Base-by-base conservation (phyloP, 768 basidiomycete genomes). In the Boletus insuetus region DNA sequence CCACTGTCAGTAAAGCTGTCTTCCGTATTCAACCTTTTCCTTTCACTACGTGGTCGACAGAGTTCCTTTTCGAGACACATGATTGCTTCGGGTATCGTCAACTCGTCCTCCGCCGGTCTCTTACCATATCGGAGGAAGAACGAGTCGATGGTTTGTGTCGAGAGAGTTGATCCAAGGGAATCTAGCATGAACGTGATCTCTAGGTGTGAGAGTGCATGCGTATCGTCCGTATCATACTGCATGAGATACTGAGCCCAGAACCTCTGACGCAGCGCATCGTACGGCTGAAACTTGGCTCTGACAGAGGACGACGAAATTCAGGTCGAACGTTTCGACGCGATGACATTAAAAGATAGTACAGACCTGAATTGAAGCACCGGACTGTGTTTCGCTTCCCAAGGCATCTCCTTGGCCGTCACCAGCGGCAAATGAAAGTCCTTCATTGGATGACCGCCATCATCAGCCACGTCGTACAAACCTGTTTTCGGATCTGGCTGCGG, bases 141-240 rank as follows among this genome's bases (percentile, higher is more conserved):
- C 14, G 80, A 79, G 61, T 88, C 80, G 54, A 97, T 76, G 2
- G 96, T 98, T 42, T 83, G 76, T 0, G 71, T 73, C 8, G 89
- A 89, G 46, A 98, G 82, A 0, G 96, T 98, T 4, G 94, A 97
- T 6, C 94, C 94, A 37, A 99, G 85, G 2, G 95, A 96, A 74
- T 98, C 96, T 41, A 99, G 86, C 91, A 98, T 94, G 12, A 91
- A 91, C 0, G 89, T 91, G 32, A 97, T 78, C 70, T 98, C 97
- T 52, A 95, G 75, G 58, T 87, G 86, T 0, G 92, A 94, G 39
- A 95, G 73, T 1, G 80, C 69, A 20, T 75, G 74, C 0, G 85
- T 89, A 57, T 94, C 91, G 70, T 95, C 94, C 0, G 86, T 81
- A 62, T 97, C 95, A 72, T 98, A 98, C 61, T 95, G 89, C 48